Percentiles rank a stretch among this genome's conserved stretches.
phyloP scores from a whole-genome alignment of 306 rosid species.

The barrel medic (Medicago truncatula) region MtrunA17r5.0-ANR NC_053049.1:40036501-40037000 shows the following conservation, averaged over 20 bases:
- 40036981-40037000: neutral
- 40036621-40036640: neutral
- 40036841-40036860: slow-evolving; percentile 12
- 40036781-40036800: slow-evolving; percentile 22
- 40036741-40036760: neutral
- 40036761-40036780: neutral
- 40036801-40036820: neutral
- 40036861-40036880: slow-evolving; percentile 2
- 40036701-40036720: no score
- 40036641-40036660: slow-evolving; percentile 8
- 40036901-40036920: slow-evolving; percentile 2
- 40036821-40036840: neutral
- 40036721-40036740: neutral
- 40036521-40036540: no score
- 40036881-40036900: neutral
- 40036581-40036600: no score
- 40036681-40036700: neutral
- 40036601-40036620: no score
- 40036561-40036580: no score
- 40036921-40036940: slow-evolving; percentile 5
- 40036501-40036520: no score
- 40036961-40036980: neutral
- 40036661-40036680: slow-evolving; percentile 5
- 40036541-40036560: no score
- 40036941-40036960: neutral